Base-by-base conservation (phyloP, 805 yeast species). In the Starmerella scarabaei region DNA sequence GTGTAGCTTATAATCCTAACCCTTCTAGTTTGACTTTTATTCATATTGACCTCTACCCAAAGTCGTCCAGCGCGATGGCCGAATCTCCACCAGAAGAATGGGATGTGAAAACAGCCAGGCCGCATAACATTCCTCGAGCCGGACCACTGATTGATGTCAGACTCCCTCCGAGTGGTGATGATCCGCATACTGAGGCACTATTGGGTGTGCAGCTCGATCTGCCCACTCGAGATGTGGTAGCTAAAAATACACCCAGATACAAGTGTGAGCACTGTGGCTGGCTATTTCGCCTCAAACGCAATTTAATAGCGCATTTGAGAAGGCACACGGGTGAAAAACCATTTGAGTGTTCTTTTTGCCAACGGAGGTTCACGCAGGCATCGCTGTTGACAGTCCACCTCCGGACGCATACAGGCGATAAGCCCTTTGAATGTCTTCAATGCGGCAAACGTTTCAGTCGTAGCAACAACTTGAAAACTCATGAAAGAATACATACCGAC, bases 251-350 rank as follows among this genome's bases (percentile, higher is more conserved):
- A n/a, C n/a, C n/a, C n/a, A n/a, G n/a, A n/a, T 32, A 32, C 56
- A 65, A 67, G 42, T 91, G 98, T 59, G 53, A 63, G 0, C 55
- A 68, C 1, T 91, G 98, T 57, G 69, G 73, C 3, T 75, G 79
- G 46, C 57, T 66, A 9, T 91, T 88, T 59, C 81, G 93, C 2
- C 81, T 80, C 31, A 81, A 80, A 40, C 66, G 78, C 23, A 80
- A 80, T 68, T 65, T 91, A 30, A 67, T 69, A 27, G 97, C 88
- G 59, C 98, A 91, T 58, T 57, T 71, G 63, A 66, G 96, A 37
- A 75, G 74, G 2, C 97, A 88, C 58, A 77, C 93, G 1, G 97
- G 97, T 3, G 96, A 86, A 53, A 82, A 77, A 55, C 97, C 97
- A 1, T 86, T 70, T 55, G 59, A 59, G 37, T 88, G 98, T 59